Base-by-base conservation (phyloP, 169 alveolate genomes). In the Eimeria zaria region DNA sequence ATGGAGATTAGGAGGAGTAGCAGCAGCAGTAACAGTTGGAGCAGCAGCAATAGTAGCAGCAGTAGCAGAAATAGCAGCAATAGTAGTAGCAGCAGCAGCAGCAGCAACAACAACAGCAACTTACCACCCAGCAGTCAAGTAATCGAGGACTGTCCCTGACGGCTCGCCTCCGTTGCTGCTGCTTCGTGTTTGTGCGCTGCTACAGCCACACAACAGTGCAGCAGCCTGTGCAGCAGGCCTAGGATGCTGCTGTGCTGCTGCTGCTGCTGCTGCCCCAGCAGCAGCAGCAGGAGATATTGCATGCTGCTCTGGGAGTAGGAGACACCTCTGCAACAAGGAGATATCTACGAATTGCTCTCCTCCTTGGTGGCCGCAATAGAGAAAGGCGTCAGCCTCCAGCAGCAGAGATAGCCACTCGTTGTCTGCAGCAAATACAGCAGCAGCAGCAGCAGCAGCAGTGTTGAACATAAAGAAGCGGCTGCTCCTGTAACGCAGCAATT, bases 321-420 rank as follows among this genome's bases (percentile, higher is more conserved):
- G 62, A 24, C 97, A 97, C 58, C 92, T 94, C 88, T 96, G 97
- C 85, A 97, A 89, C 55, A 91, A 64, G 53, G 97, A 97, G 58
- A 92, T 67, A 89, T 95, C 93, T 41, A 96, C 87, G 62, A 84
- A 97, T 89, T 97, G 98, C 85, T 97, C 98, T 12, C 97, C 97
- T 27, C 98, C 98, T 67, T 97, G 98, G 71, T 97, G 98, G 4
- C 98, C 98, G 81, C 98, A 97, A 94, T 97, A 97, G 41, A 97
- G 53, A 84, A 95, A 96, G 73, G 92, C 96, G 48, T 97, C 98
- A 74, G 93, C 95, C 53, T 69, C 6, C 30, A 74, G 89, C 51
- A 95, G 87, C 81, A 67, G 33, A 39, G 48, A 48, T 46, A 76
- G 81, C 96, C 91, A 76, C 53, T 91, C 96, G 74, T 62, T 48